Evolutionary conservation across 257 asterid genomes (phyloP).

Genomic region (Salvia rosmarinus): DNA sequence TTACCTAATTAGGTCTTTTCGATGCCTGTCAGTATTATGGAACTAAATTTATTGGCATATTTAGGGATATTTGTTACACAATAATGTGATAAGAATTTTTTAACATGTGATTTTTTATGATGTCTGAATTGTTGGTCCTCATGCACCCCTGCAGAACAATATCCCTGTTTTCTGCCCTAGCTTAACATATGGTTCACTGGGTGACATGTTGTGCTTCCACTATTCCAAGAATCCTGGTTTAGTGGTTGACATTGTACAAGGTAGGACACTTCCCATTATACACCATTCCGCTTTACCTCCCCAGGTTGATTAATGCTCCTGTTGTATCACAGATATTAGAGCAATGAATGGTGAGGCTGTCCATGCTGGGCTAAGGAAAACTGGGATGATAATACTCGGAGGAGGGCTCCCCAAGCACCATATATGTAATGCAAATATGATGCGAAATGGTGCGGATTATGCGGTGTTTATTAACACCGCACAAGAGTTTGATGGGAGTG

Average conservation of each 20-base stretch:
- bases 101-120: constrained; percentile 6
- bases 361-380: constrained; percentile 77
- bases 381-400: constrained; percentile 85
- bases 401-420: constrained; percentile 99
- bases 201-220: constrained; percentile 96
- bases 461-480: constrained; percentile 90
- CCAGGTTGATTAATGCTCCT: constrained; percentile 10
- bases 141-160: constrained; percentile 60
- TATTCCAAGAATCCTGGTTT: constrained; percentile 78
- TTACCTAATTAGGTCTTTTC: neutral
- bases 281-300: constrained; percentile 21
- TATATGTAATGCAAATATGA: constrained; percentile 95
- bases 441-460: constrained; percentile 94
- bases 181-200: constrained; percentile 90
- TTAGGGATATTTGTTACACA: neutral
- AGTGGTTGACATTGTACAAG: constrained; percentile 84
- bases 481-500: constrained; percentile 97
- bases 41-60: neutral
- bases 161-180: constrained; percentile 92
- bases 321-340: constrained; percentile 64
- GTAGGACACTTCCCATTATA: constrained; percentile 39
- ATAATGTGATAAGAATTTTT: neutral
- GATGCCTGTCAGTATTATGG: neutral
- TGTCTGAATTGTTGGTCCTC: constrained; percentile 9
- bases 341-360: constrained; percentile 88